Evolutionary conservation across 106 monocot species (phyloP).

Genomic region (Platanthera zijinensis): DNA sequence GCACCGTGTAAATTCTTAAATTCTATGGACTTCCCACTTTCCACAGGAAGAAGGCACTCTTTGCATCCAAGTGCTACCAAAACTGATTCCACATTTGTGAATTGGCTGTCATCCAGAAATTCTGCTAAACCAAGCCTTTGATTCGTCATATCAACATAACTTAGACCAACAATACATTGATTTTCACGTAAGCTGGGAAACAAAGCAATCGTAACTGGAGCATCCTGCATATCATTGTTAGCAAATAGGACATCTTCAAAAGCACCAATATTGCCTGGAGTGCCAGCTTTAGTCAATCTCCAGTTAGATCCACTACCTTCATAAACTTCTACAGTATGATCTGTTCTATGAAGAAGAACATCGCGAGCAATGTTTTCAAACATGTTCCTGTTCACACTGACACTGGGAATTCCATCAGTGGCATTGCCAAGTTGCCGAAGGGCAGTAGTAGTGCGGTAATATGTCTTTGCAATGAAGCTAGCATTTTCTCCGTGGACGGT

Average conservation of each 20-base stretch:
- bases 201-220: conserved; percentile 80
- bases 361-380: conserved; percentile 92
- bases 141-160: conserved; percentile 81
- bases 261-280: conserved; percentile 85
- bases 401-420: conserved; percentile 65
- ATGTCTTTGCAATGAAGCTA: conserved; percentile 77
- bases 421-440: conserved; percentile 72
- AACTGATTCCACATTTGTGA: conserved; percentile 86
- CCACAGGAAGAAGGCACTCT: conserved; percentile 77
- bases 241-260: conserved; percentile 99
- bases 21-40: conserved; percentile 54
- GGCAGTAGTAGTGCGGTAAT: conserved; percentile 89
- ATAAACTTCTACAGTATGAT: conserved; percentile 85
- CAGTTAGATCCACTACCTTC: conserved; percentile 98
- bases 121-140: conserved; percentile 74
- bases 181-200: conserved; percentile 59
- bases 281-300: conserved; percentile 72
- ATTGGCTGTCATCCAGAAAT: conserved; percentile 90
- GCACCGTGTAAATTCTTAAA: conserved; percentile 50
- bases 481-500: conserved; percentile 94
- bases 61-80: conserved; percentile 95
- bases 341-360: conserved; percentile 80
- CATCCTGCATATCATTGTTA: conserved; percentile 98
- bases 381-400: conserved; percentile 83
- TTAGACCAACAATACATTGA: conserved; percentile 68